Base-by-base conservation (phyloP, 2,329 filamentous ascomycete species). In the Cladophialophora exuberans region DNA sequence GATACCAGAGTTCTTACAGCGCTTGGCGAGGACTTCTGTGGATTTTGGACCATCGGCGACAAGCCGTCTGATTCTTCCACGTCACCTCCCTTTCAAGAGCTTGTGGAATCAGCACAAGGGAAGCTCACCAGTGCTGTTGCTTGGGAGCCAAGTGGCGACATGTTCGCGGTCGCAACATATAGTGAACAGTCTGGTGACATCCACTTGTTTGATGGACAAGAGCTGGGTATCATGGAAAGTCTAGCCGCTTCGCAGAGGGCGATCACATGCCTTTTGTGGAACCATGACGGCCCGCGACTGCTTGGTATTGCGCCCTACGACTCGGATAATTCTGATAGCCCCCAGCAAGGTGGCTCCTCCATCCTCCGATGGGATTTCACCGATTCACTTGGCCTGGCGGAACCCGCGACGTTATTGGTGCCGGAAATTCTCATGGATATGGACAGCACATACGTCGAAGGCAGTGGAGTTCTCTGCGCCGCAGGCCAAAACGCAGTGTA, bases 121-220 rank as follows among this genome's bases (percentile, higher is more conserved):
- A 61, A 68, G 13, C 70, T 69, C 51, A 72, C 78, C 41, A 76
- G 75, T 9, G 71, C 75, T 2, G 66, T 77, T 33, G 71, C 73
- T 2, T 79, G 76, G 76, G 70, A 77, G 60, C 71, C 72, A 1
- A 62, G 66, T 13, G 76, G 76, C 18, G 66, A 70, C 28, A 71
- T 74, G 55, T 62, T 79, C 43, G 76, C 76, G 20, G 72, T 79
- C 15, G 76, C 76, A 13, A 76, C 75, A 18, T 76, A 72, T 54
- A 70, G 69, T 48, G 70, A 76, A 45, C 66, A 70, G 59, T 67
- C 71, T 30, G 74, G 74, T 13, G 69, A 73, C 11, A 72, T 79
- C 69, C 55, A 74, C 75, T 66, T 79, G 72, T 62, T 60, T 60
- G 71, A 76, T 38, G 67, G 71, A 11, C 65, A 72, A 25, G 76